Percentiles rank a stretch among this genome's conserved stretches.
phyloP scores from a whole-genome alignment of 306 rosid species.

The Citrullus amarus region DNA sequence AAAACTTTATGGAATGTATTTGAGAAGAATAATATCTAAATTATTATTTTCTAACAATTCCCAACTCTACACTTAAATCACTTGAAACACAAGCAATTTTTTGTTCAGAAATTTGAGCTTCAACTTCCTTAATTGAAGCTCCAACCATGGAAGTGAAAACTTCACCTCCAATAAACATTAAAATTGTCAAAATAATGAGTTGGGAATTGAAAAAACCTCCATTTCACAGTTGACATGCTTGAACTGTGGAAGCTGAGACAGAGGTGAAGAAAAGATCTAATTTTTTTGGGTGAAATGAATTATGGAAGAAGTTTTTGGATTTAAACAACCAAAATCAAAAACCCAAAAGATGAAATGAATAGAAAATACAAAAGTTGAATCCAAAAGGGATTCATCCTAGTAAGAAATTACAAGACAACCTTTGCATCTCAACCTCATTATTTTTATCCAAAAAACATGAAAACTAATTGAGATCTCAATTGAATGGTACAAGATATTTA shows the following conservation, averaged over 20 bases:
- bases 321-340: not conserved
- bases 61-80: not conserved
- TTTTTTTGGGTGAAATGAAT: not conserved
- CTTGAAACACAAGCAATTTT: not conserved
- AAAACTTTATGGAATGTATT: not conserved
- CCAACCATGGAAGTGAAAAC: slow-evolving; percentile 49
- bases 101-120: not conserved
- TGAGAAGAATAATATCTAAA: not conserved
- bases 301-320: not conserved
- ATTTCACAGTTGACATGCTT: slow-evolving; percentile 20
- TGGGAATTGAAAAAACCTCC: slow-evolving; percentile 40
- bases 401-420: not conserved
- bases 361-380: not conserved
- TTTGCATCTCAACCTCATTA: not conserved
- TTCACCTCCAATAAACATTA: slow-evolving; percentile 61
- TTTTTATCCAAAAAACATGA: not conserved
- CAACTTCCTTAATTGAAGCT: slow-evolving; percentile 14
- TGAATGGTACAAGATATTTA: not conserved
- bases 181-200: slow-evolving; percentile 24
- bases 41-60: not conserved
- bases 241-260: slow-evolving; percentile 71
- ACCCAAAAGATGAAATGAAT: not conserved
- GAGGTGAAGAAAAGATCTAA: slow-evolving; percentile 53
- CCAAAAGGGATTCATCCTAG: not conserved
- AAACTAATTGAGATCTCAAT: not conserved